These are phyloP conservation scores for Tuber microsphaerosporum DNA, from an alignment of 495 filamentous ascomycete genomes.

Conservation along the genomic window DNA sequence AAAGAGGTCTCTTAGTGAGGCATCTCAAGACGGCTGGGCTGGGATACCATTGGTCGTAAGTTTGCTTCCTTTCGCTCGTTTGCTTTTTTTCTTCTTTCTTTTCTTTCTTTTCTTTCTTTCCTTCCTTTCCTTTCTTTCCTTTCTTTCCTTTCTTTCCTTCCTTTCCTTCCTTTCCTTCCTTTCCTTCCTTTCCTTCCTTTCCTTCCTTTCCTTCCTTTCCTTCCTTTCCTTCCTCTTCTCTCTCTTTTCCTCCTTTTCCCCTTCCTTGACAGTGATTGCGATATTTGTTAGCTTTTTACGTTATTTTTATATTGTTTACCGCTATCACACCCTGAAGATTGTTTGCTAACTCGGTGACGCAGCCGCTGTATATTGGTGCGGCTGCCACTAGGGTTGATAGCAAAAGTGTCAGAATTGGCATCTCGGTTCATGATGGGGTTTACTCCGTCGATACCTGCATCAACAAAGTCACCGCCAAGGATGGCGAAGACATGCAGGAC, in stretches of 20 bases:
- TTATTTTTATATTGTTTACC: not conserved
- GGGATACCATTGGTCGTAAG: constrained; percentile 32
- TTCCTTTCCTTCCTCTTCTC: no score
- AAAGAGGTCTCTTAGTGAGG: constrained; percentile 25
- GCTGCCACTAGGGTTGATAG: constrained; percentile 51
- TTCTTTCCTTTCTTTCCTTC: not conserved
- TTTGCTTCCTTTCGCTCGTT: not conserved
- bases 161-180: no score
- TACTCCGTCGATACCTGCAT: constrained; percentile 73
- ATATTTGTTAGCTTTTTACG: not conserved
- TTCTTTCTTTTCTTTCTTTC: not conserved
- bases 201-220: not conserved
- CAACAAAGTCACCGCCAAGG: constrained; percentile 47
- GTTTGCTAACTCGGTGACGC: constrained; percentile 6
- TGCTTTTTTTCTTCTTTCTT: not conserved
- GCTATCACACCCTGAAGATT: not conserved
- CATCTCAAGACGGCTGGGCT: constrained; percentile 27
- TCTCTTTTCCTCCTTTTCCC: not conserved
- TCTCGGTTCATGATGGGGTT: constrained; percentile 68
- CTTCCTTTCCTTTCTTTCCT: not conserved
- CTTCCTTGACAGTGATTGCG: not conserved
- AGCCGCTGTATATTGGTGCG: constrained; percentile 62
- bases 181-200: no score
- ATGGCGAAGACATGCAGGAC: constrained; percentile 42
- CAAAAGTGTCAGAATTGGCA: constrained; percentile 51